Base-by-base conservation (phyloP, 352 stramenopile species). In the Pythium graminicola region DNA sequence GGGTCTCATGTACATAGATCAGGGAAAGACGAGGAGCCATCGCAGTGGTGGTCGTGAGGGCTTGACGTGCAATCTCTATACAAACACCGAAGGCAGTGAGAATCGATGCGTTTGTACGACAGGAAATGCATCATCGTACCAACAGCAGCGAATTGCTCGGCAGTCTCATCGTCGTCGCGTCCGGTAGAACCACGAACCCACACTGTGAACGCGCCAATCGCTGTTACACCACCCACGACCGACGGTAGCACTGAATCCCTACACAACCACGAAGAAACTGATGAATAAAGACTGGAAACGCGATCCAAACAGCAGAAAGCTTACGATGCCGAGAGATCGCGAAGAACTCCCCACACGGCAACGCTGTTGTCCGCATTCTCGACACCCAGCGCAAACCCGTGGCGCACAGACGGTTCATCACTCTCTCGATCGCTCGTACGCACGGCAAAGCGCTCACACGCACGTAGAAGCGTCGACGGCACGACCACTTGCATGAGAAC, bases 401-500 rank as follows among this genome's bases (percentile, higher is more conserved):
- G 48, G 9, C 27, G 40, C 16, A 33, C 17, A 31, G 16, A 22
- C 19, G 31, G n/a, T 24, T 52, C 43, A 1, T 62, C 41, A 6
- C 16, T 23, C 22, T 53, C 27, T n/a, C 5, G 41, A 10, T 59
- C 58, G 17, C 67, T 48, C 13, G 43, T 38, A 17, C 22, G 33
- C 11, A 57, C 36, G n/a, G 48, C 58, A 32, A 67, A 64, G 36
- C 67, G 72, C n/a, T 38, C 54, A n/a, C 79, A 49, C 20, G 72
- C 62, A 35, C 62, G 69, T 57, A 73, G 45, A 8, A 82, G 47
- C 45, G 69, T 57, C 31, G 61, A 60, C 31, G 69, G 50, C 13
- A 76, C 8, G 38, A 62, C 54, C 29, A 33, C 45, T 38, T 35
- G 29, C 22, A 24, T 23, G 38, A 19, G 35, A 35, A 44, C 35